Evolutionary conservation across 2,329 filamentous ascomycete species (phyloP).

Genomic region (Cercospora sojina): DNA sequence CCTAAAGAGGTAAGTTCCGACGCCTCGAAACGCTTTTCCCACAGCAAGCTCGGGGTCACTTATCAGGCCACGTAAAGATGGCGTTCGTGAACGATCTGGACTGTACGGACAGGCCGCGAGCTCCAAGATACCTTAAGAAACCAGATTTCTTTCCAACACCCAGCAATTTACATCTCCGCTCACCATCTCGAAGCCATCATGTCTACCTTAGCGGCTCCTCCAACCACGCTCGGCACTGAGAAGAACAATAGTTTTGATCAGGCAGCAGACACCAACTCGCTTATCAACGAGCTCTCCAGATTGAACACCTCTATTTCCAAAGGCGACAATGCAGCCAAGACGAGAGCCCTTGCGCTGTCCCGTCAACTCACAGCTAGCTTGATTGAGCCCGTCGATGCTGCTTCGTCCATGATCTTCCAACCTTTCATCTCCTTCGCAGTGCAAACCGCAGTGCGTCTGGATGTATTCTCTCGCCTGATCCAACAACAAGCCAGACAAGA

Average conservation of each 20-base stretch:
- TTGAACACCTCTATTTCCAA: constrained; percentile 1
- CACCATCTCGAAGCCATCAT: background rate
- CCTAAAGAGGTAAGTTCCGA: background rate
- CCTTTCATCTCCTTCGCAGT: constrained; percentile 12
- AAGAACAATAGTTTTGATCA: background rate
- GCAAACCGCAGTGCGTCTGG: constrained; percentile 12
- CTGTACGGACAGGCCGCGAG: background rate
- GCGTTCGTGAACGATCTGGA: background rate
- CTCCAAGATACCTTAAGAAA: background rate
- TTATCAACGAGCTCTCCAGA: background rate
- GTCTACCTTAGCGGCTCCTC: background rate
- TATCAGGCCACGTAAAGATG: background rate
- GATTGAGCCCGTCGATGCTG: constrained; percentile 7
- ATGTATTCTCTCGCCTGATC: constrained; percentile 3
- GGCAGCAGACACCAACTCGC: background rate
- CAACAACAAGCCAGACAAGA: background rate
- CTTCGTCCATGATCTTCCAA: constrained; percentile 9
- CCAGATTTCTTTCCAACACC: background rate
- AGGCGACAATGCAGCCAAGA: background rate
- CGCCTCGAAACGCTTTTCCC: background rate
- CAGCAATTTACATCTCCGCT: background rate
- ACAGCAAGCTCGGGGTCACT: background rate
- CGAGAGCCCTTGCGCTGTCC: background rate
- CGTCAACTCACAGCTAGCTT: constrained; percentile 10
- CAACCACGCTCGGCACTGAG: background rate